Evolutionary conservation across 305 asterid genomes (phyloP).

Genomic region (Lippia alba): DNA sequence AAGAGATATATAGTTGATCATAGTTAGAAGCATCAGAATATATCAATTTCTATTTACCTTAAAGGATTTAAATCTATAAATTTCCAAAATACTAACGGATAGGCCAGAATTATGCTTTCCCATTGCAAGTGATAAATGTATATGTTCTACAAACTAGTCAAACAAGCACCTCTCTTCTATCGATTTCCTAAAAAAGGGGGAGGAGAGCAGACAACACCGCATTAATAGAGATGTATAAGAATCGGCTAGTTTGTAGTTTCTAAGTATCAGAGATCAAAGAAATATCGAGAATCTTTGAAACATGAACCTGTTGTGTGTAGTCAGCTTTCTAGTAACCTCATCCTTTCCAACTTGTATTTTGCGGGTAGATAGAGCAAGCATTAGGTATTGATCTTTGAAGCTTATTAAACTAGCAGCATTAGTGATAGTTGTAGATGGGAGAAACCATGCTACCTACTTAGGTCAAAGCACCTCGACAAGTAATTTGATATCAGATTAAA

Average conservation of each 20-base stretch:
- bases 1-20: slow-evolving; percentile 26
- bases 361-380: slow-evolving; percentile 69
- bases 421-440: slow-evolving; percentile 65
- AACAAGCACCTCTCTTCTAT: slow-evolving; percentile 89
- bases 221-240: slow-evolving; percentile 28
- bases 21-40: slow-evolving; percentile 19
- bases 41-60: slow-evolving; percentile 55
- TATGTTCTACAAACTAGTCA: slow-evolving; percentile 85
- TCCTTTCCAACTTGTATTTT: slow-evolving; percentile 76
- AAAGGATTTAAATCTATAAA: slow-evolving; percentile 86
- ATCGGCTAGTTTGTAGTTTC: slow-evolving; percentile 15
- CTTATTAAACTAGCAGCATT: slow-evolving; percentile 81
- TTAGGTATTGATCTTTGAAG: slow-evolving; percentile 67
- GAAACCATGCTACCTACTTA: slow-evolving; percentile 35
- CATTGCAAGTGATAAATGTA: slow-evolving; percentile 69
- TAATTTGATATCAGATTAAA: slow-evolving; percentile 5
- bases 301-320: slow-evolving; percentile 75
- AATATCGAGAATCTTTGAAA: slow-evolving; percentile 2
- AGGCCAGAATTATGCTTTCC: slow-evolving; percentile 57
- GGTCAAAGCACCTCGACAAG: slow-evolving; percentile 25
- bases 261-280: slow-evolving; percentile 7
- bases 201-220: slow-evolving; percentile 26
- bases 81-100: slow-evolving; percentile 81
- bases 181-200: slow-evolving; percentile 61
- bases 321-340: slow-evolving; percentile 61